Percentiles rank a stretch among this genome's conserved stretches.
Conservation (phyloP, 306 rosid species). For the barrel medic (Medicago truncatula) region DNA sequence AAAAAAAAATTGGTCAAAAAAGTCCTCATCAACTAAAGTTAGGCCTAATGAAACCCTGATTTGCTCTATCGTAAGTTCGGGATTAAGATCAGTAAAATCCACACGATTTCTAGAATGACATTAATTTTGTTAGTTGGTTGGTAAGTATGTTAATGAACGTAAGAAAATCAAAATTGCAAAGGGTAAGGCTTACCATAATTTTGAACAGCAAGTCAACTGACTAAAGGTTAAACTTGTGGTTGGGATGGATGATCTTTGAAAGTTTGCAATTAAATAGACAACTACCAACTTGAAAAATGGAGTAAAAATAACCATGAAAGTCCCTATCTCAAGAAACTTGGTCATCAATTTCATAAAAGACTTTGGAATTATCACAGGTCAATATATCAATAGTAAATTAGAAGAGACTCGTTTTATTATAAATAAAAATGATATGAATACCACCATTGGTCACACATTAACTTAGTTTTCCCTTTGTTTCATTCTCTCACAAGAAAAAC, state of each 20-base stretch:
- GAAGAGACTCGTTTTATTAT: neutral
- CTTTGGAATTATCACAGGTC: neutral
- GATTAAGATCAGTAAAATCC: neutral
- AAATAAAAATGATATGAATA: neutral
- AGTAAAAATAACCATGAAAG: neutral
- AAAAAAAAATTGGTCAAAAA: neutral
- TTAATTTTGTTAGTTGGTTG: neutral
- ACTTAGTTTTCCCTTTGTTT: neutral
- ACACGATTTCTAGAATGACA: neutral
- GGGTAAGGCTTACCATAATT: neutral
- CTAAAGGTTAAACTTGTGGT: neutral
- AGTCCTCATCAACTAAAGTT: neutral
- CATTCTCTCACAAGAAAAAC: constrained; percentile 8
- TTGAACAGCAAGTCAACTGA: neutral
- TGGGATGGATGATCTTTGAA: neutral
- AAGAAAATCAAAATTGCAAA: neutral
- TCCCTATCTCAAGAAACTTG: neutral
- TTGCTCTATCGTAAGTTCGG: neutral
- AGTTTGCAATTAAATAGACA: neutral
- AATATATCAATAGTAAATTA: too few relatives aligned
- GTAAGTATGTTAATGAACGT: neutral
- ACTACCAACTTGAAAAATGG: neutral
- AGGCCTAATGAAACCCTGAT: neutral
- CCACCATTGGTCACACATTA: neutral
- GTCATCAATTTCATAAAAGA: neutral